These are phyloP conservation scores for Yamadazyma atlantica DNA, from an alignment of 1,139 yeast species.

Conservation along the genomic window DNA sequence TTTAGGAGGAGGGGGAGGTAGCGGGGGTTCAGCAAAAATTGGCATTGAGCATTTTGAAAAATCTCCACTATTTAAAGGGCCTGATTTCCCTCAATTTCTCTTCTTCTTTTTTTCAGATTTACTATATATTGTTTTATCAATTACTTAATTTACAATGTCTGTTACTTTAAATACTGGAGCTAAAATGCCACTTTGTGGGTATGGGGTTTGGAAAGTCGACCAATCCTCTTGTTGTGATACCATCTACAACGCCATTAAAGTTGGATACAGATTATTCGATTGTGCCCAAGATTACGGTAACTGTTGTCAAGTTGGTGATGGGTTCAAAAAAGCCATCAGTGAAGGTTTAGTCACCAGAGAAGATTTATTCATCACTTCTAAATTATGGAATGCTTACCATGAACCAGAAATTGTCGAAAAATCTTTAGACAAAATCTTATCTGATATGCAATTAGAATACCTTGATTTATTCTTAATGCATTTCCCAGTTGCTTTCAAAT, in stretches of 20 bases:
- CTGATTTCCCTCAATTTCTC: neutral
- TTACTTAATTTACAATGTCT: slow-evolving; percentile 13
- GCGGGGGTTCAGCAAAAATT: neutral
- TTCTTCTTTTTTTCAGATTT: neutral
- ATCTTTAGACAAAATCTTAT: slow-evolving; percentile 63
- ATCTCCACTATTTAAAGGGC: neutral
- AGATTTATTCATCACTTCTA: slow-evolving; percentile 73
- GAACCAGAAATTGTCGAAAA: slow-evolving; percentile 57
- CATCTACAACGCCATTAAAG: slow-evolving; percentile 64
- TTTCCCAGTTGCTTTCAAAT: slow-evolving; percentile 77
- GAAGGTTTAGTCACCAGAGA: slow-evolving; percentile 72
- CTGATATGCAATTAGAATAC: slow-evolving; percentile 66
- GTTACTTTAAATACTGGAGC: slow-evolving; percentile 59
- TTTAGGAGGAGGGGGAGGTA: neutral
- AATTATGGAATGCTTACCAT: slow-evolving; percentile 79
- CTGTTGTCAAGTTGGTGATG: slow-evolving; percentile 72
- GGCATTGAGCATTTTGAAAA: neutral
- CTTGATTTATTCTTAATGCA: slow-evolving; percentile 75
- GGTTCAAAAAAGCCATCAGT: slow-evolving; percentile 59
- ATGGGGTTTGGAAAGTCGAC: slow-evolving; percentile 70
- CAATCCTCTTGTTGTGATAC: slow-evolving; percentile 56
- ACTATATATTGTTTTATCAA: neutral
- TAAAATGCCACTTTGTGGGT: slow-evolving; percentile 63
- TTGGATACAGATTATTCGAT: slow-evolving; percentile 73
- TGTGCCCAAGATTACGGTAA: slow-evolving; percentile 82